Base-by-base conservation (phyloP, 306 rosid species). In the Citrullus amarus region DNA sequence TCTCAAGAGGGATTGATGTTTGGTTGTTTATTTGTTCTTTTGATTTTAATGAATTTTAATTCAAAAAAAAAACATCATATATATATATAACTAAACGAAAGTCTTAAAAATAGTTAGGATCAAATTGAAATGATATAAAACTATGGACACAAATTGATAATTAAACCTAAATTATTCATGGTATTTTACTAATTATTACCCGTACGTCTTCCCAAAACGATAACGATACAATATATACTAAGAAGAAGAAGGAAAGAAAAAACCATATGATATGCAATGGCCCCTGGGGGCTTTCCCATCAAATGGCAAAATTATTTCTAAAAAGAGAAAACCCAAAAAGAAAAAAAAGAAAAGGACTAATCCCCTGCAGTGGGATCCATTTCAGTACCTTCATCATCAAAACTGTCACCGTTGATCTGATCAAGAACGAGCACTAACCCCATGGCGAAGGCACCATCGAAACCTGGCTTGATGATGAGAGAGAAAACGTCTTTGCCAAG, bases 401-500 rank as follows among this genome's bases (percentile, higher is more conserved):
- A 55, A 87, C 66, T 82, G 8, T 88, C 88, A 62, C 91, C 97
- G 86, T 82, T 84, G 81, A 91, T 92, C 86, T 91, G 97, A 88
- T 95, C 97, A 44, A 95, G 89, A 3, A 87, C 90, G 18, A 95
- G 86, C 11, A 95, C 91, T 80, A 95, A 79, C 15, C 93, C 97
- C 98, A 95, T 95, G 39, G 93, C 92, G 17, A 95, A 91, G 6
- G 97, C 92, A 3, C 80, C 96, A 82, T 95, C 98, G 41, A 95
- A 92, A 8, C 92, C 97, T 6, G 93, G 89, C 83, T 86, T 89
- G n/a, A 95, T 73, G 53, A 82, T 80, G 53, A 95, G 92, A 70
- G 90, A 86, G 92, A 95, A 91, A 4, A 92, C 98, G 87, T 92
- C 97, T 70, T 88, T 95, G 5, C 92, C 98, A 44, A 95, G 97